Evolutionary conservation across 768 basidiomycete species (phyloP), one percentile per base, ranked within the genome.

Genomic region (Phylloporus sp.): DNA sequence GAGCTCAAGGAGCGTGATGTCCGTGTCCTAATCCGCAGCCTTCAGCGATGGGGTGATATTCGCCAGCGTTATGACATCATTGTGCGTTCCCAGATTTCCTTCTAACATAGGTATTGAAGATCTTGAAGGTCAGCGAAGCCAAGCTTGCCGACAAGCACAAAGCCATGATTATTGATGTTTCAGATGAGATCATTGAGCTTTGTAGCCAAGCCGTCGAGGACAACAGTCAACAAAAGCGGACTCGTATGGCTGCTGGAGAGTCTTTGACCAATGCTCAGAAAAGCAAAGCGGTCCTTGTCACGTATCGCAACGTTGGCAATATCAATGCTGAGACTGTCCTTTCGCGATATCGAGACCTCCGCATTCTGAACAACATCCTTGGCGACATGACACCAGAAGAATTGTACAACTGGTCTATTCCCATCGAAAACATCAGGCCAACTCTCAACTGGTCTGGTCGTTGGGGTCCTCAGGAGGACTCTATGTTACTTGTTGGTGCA

Each of bases 251-350:
- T 17, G 80, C 83, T 14, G 93, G 93, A 47, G 93, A 96, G 68
- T 84, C 90, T 1, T 74, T 95, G 64, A 88, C 86, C 15, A 90
- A 91, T 54, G 89, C 90, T 5, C 87, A 94, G 70, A 94, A 95
- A 70, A 93, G 92, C 76, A 97, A 97, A 66, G 96, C 96, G 1
- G 90, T 98, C 35, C 78, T 99, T 33, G 88, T 98, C 56, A 83
- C 84, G 18, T 96, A 84, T 72, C 81, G 88, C 51, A 85, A 84
- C 39, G 91, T 97, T 43, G 77, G 84, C 53, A 92, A 90, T 59
- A 90, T 99, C 75, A 99, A 99, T 64, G 96, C 96, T 11, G 96
- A 98, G 67, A 98, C 96, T 0, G 87, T 97, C 40, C 79, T 96
- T 44, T 90, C 90, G 21, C 82, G 96, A 26, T 73, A 86, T 62